Evolutionary conservation across 1,284 basidiomycete genomes (phyloP), one percentile per base, ranked within the genome.

Genomic region (Inonotus hispidus): DNA sequence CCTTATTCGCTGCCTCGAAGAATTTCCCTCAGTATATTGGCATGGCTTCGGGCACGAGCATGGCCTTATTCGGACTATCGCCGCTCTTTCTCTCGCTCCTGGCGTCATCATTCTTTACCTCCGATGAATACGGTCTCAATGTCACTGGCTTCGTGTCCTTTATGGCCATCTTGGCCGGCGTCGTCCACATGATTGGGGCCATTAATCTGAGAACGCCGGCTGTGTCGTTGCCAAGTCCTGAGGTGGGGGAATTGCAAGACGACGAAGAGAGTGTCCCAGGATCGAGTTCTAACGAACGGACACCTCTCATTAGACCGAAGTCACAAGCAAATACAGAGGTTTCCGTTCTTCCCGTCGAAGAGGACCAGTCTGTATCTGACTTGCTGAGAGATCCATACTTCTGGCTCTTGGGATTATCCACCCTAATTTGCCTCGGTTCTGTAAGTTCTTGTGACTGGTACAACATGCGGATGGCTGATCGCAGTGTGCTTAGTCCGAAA

Each of bases 21-120:
- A 78, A 75, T 32, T 90, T 90, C 65, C 84, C 87, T 6, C 69
- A 74, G 5, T 81, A 84, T 65, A 80, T 82, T 54, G 87, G 87
- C 35, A 71, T 85, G 25, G 83, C 88, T 8, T 81, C 87, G 0
- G 90, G 88, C 4, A 73, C 76, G 6, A 86, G 79, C 68, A 83
- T 85, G 77, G 82, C 87, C 1, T 73, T 90, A 29, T 90, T 90
- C 67, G 88, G 89, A 21, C 78, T 91, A 54, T 92, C 90, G 0
- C 90, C 89, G 0, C 73, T 90, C 23, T 82, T 88, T 65, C 77
- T 91, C 6, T 85, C 88, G n/a, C 64, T 80, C 27, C 64, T 91
- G 46, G 87, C 86, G 3, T 81, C 84, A 1, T 72, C 64, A 11
- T 83, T 78, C 68, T 90, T 89, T 71, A 83, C 80, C 5, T 71